Base-by-base conservation (phyloP, 805 yeast species). In the Danielia oregonensis region DNA sequence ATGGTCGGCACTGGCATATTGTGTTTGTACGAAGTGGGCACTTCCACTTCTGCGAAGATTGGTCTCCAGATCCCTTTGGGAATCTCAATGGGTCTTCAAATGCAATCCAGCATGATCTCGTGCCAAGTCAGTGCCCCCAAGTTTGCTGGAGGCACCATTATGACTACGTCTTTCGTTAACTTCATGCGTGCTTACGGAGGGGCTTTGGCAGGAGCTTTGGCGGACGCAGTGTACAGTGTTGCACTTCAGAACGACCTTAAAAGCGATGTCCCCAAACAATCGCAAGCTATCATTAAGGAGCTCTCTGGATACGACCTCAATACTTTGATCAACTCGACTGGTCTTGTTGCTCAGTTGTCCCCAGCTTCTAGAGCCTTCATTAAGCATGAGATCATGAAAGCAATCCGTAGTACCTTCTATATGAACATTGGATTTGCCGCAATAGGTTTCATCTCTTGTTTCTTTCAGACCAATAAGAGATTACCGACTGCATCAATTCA, bases 51-150 rank as follows among this genome's bases (percentile, higher is more conserved):
- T 5, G 42, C 49, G 9, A 42, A 57, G 21, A 59, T 65, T 30
- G 69, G 70, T 2, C 40, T 63, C 4, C 48, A 62, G 10, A 57
- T 65, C 6, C 44, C 59, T n/a, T 41, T 46, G 11, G 71, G 70
- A 24, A 45, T 65, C 12, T 46, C 68, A 0, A 51, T 57, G 15
- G 70, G 71, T 0, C 40, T 63, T 26, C 65, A 53, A 38, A 63
- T 64, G 42, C 71, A 64, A 38, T 49, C 60, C 37, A 44, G 65
- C 1, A 35, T 63, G 17, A 40, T 65, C 11, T 47, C 65, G 6
- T 57, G 63, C 7, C 71, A 65, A 37, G 36, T 65, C 30, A 48
- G 49, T 33, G 66, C 70, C 1, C 70, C 71, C 0, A 41, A 57
- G 33, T 42, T 63, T 15, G 59, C 59, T 2, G 69, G 70, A 1